Conservation (phyloP, 2,329 filamentous ascomycete genomes). For the Thielaviopsis euricoi region DNA sequence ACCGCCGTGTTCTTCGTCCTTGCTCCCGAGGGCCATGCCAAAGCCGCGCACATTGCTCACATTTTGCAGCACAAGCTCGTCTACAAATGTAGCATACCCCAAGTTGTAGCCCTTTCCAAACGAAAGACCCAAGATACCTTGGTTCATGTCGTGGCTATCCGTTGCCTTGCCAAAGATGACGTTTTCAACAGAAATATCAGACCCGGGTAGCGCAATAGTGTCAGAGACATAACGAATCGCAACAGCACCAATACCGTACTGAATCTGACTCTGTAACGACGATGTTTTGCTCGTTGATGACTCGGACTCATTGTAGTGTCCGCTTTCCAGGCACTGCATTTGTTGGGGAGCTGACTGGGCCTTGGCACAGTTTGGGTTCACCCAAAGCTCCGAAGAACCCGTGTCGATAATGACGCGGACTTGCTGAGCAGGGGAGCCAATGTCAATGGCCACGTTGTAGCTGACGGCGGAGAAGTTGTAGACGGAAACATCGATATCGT, state of each 20-base stretch:
- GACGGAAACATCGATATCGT: constrained; percentile 11
- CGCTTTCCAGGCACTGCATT: constrained; percentile 10
- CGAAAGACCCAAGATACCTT: constrained; percentile 20
- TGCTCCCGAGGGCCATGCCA: constrained; percentile 20
- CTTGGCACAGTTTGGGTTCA: constrained; percentile 22
- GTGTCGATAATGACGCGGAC: constrained; percentile 26
- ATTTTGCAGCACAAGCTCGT: constrained; percentile 17
- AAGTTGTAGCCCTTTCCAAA: constrained; percentile 18
- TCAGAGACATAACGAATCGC: constrained; percentile 18
- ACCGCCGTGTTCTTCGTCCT: constrained; percentile 16
- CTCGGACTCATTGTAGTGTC: constrained; percentile 12
- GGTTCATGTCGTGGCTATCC: constrained; percentile 16
- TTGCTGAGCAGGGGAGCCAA: constrained; percentile 23
- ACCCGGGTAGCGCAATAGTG: constrained; percentile 16
- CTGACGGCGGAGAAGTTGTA: constrained; percentile 17
- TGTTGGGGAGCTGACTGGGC: constrained; percentile 11
- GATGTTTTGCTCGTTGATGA: constrained; percentile 15
- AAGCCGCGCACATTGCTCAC: constrained; percentile 18
- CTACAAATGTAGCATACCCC: constrained; percentile 18
- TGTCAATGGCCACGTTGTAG: constrained; percentile 23
- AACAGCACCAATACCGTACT: constrained; percentile 19
- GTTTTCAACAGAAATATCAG: constrained; percentile 15
- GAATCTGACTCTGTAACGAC: constrained; percentile 13
- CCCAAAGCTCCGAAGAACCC: constrained; percentile 26
- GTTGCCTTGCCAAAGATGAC: constrained; percentile 19